Evolutionary conservation across 805 yeast genomes (phyloP).

Genomic region (Lipomyces mesembrius): DNA sequence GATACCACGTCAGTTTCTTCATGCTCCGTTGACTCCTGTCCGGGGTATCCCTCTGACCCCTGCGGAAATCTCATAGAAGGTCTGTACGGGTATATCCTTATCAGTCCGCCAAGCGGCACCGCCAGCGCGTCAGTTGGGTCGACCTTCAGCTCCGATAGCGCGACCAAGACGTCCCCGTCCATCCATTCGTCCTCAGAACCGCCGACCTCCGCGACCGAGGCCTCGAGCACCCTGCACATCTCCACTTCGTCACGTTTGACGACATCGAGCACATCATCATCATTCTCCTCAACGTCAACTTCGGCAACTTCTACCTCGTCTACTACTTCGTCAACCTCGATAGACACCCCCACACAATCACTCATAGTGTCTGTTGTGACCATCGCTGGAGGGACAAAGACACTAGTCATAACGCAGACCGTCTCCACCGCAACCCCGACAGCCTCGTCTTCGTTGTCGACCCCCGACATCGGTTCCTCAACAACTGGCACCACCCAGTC

Average conservation of each 20-base stretch:
- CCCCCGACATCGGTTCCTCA: constrained; percentile 1
- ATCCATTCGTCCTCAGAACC: not conserved
- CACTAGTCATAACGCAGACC: constrained; percentile 37
- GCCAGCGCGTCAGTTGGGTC: constrained; percentile 28
- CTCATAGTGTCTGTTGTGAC: constrained; percentile 40
- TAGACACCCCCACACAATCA: constrained; percentile 35
- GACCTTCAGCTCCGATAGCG: constrained; percentile 14
- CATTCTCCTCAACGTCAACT: constrained; percentile 8
- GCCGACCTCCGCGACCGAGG: no score
- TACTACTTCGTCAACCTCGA: constrained; percentile 13
- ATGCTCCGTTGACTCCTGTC: constrained; percentile 49
- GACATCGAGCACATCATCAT: not conserved
- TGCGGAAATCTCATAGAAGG: constrained; percentile 53
- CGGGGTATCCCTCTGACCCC: constrained; percentile 52
- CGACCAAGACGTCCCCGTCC: constrained; percentile 2
- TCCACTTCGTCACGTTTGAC: constrained; percentile 39
- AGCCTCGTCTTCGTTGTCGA: constrained; percentile 5
- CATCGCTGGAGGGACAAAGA: constrained; percentile 38
- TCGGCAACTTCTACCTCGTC: not conserved
- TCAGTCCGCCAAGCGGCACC: constrained; percentile 48
- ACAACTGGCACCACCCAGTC: constrained; percentile 25
- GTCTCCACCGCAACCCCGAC: constrained; percentile 27
- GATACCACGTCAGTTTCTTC: constrained; percentile 45
- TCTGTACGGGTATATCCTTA: constrained; percentile 58
- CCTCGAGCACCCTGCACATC: not conserved